phyloP scores from a whole-genome alignment of 2,329 filamentous ascomycete species.

The Cladophialophora immunda region DNA sequence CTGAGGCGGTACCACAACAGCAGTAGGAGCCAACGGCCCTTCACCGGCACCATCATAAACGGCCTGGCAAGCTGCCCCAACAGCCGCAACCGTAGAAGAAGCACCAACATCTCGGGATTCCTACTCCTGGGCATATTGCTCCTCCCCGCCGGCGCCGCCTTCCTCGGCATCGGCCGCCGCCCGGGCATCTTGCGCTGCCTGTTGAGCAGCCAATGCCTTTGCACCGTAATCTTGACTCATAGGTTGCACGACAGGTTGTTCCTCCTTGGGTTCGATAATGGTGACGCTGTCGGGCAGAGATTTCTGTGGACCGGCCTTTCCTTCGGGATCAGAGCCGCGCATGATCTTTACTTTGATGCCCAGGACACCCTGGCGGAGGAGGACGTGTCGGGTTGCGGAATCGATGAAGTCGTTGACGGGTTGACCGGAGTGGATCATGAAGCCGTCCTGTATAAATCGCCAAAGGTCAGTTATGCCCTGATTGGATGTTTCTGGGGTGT shows the following conservation, averaged over 20 bases:
- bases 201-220: constrained; percentile 76
- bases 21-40: background rate
- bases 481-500: background rate
- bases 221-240: constrained; percentile 98
- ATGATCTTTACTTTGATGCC: constrained; percentile 99
- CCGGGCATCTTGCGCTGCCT: constrained; percentile 63
- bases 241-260: constrained; percentile 92
- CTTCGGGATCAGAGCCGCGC: constrained; percentile 98
- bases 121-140: constrained; percentile 59
- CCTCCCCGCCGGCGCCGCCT: constrained; percentile 46
- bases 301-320: constrained; percentile 98
- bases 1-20: background rate
- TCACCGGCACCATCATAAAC: constrained; percentile 20
- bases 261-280: constrained; percentile 99
- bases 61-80: constrained; percentile 6
- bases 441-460: constrained; percentile 72
- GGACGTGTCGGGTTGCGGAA: constrained; percentile 96
- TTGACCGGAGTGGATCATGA: constrained; percentile 99
- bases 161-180: constrained; percentile 52
- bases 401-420: constrained; percentile 99
- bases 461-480: constrained; percentile 21
- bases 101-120: constrained; percentile 22
- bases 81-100: constrained; percentile 17
- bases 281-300: constrained; percentile 97
- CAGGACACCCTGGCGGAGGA: constrained; percentile 98